Percentiles rank a stretch among this genome's conserved stretches.
These are phyloP conservation scores for Pisolithus microcarpus DNA, from an alignment of 768 basidiomycete species.

Conservation along the genomic window DNA sequence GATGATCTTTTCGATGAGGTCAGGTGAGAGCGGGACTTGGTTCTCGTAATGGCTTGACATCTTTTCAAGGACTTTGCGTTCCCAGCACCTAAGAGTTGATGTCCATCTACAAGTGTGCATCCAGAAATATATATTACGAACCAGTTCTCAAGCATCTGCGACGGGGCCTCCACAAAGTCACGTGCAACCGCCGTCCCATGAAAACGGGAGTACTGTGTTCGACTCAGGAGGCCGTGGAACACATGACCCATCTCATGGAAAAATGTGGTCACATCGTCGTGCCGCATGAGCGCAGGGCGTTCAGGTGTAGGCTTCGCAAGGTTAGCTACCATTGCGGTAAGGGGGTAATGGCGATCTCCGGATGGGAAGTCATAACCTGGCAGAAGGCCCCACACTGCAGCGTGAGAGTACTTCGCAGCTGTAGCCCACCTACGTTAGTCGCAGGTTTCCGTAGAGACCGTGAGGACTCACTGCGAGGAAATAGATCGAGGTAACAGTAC, in stretches of 20 bases:
- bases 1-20: constrained; percentile 73
- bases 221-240: constrained; percentile 63
- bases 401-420: constrained; percentile 81
- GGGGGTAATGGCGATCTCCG: constrained; percentile 62
- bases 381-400: constrained; percentile 75
- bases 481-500: constrained; percentile 83
- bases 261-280: constrained; percentile 83
- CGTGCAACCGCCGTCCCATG: constrained; percentile 76
- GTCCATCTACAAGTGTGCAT: background rate
- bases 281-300: constrained; percentile 79
- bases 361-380: constrained; percentile 53
- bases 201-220: constrained; percentile 67
- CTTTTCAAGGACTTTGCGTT: constrained; percentile 62
- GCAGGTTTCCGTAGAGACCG: background rate
- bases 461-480: constrained; percentile 58
- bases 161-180: constrained; percentile 86
- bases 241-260: constrained; percentile 88
- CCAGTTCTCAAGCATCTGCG: constrained; percentile 93
- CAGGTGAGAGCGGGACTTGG: constrained; percentile 59
- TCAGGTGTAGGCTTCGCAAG: constrained; percentile 78
- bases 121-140: constrained; percentile 16
- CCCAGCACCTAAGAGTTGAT: constrained; percentile 59
- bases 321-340: constrained; percentile 86
- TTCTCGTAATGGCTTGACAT: constrained; percentile 80
- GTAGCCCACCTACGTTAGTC: background rate